These are phyloP conservation scores for Dalbergia oliveri DNA, from an alignment of 306 rosid species.

Conservation along the genomic window DNA sequence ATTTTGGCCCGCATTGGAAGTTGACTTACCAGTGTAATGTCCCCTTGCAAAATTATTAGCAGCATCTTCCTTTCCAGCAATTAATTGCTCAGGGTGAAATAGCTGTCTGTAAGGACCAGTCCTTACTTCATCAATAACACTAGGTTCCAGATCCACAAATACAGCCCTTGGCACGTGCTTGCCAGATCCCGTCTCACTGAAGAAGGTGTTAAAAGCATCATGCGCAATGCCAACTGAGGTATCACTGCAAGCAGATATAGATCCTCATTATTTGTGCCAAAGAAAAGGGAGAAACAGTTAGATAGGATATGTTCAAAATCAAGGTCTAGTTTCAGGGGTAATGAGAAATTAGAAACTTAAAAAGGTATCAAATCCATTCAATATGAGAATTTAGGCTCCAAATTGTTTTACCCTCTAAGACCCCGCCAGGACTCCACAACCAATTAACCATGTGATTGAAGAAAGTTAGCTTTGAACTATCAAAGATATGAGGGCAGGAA, in stretches of 20 bases:
- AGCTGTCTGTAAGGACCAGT: constrained; percentile 73
- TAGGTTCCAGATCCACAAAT: constrained; percentile 84
- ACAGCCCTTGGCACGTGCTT: constrained; percentile 78
- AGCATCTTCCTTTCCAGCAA: constrained; percentile 86
- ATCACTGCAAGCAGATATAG: constrained; percentile 67
- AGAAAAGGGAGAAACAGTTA: constrained; percentile 18
- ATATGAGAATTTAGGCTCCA: constrained; percentile 28
- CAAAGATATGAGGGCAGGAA: background rate
- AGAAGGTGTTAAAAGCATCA: constrained; percentile 79
- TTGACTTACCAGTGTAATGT: constrained; percentile 70
- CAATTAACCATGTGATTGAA: constrained; percentile 11
- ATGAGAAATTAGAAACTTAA: constrained; percentile 27
- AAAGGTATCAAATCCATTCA: background rate
- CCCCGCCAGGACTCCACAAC: constrained; percentile 1
- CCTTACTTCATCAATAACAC: constrained; percentile 75
- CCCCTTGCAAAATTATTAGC: constrained; percentile 86
- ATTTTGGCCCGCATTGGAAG: constrained; percentile 30
- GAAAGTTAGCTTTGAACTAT: background rate
- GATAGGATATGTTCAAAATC: background rate
- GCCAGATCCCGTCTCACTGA: constrained; percentile 78
- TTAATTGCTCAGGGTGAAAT: constrained; percentile 82
- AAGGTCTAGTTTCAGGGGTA: constrained; percentile 15
- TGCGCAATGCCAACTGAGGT: constrained; percentile 58
- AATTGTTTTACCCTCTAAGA: constrained; percentile 1
- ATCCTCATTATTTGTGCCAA: constrained; percentile 36